phyloP scores from a whole-genome alignment of 257 asterid genomes.

The Forsythia viridissima region DNA sequence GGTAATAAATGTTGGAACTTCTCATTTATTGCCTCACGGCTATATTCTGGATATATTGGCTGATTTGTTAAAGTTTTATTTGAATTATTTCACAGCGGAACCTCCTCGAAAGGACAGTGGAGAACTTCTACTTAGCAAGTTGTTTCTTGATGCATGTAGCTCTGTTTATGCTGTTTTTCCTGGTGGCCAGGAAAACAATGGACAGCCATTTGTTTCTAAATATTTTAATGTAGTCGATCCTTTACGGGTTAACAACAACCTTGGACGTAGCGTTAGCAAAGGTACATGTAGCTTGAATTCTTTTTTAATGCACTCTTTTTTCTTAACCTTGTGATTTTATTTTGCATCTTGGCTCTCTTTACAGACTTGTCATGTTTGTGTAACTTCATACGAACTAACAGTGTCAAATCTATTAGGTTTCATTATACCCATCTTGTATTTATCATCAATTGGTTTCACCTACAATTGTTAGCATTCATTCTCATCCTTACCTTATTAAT shows the following conservation, averaged over 20 bases:
- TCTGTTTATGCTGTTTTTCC: conserved; percentile 88
- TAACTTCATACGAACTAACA: too few species aligned
- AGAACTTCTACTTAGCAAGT: conserved; percentile 84
- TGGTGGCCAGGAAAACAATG: conserved; percentile 79
- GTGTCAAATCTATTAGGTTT: too few species aligned
- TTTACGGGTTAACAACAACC: conserved; percentile 92
- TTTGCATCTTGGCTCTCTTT: not conserved
- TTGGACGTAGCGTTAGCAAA: conserved; percentile 99
- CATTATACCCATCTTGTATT: too few species aligned
- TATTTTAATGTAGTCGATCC: conserved; percentile 98
- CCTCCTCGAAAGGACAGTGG: conserved; percentile 89
- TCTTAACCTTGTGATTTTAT: not conserved
- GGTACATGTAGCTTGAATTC: conserved; percentile 47
- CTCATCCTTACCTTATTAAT: too few species aligned
- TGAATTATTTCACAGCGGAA: conserved; percentile 51
- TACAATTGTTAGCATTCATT: too few species aligned
- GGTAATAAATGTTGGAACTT: not conserved
- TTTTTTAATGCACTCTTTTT: not conserved
- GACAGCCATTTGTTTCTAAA: conserved; percentile 80
- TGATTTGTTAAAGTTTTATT: not conserved
- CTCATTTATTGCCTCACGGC: not conserved
- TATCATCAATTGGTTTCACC: too few species aligned
- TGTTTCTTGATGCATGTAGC: conserved; percentile 92
- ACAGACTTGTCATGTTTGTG: not conserved
- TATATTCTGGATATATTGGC: not conserved